These are phyloP conservation scores for Scheffersomyces coipomensis DNA, from an alignment of 805 yeast genomes.

Conservation along the genomic window DNA sequence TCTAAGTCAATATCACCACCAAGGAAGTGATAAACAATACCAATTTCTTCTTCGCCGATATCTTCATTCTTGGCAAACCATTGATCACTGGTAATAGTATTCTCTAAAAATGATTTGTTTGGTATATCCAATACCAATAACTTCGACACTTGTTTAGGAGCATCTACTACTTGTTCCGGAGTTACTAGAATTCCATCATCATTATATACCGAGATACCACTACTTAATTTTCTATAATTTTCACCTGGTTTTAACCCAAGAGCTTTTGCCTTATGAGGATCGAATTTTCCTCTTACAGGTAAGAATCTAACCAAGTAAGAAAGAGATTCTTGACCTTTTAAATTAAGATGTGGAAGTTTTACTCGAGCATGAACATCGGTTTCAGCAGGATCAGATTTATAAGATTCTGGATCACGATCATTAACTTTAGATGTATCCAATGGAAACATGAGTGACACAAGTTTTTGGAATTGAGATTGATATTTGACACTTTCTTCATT, in stretches of 20 bases:
- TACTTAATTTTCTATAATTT: constrained; percentile 55
- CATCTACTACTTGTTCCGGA: constrained; percentile 74
- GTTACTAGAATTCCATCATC: constrained; percentile 56
- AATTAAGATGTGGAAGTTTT: constrained; percentile 22
- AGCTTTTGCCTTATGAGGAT: constrained; percentile 59
- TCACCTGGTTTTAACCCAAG: constrained; percentile 71
- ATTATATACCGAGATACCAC: constrained; percentile 56
- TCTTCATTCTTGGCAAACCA: constrained; percentile 35
- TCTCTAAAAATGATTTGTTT: constrained; percentile 35
- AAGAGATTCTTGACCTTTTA: constrained; percentile 44
- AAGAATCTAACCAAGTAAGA: constrained; percentile 67
- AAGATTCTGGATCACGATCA: constrained; percentile 33
- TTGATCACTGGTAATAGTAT: constrained; percentile 20
- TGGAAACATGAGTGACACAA: constrained; percentile 59
- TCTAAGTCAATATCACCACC: constrained; percentile 56
- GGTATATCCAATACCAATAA: constrained; percentile 78
- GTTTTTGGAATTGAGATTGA: constrained; percentile 23
- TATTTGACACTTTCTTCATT: constrained; percentile 5
- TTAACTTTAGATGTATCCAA: constrained; percentile 41
- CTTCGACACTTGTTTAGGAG: constrained; percentile 55
- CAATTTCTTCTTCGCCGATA: constrained; percentile 35
- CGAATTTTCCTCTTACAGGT: constrained; percentile 76
- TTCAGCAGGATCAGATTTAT: constrained; percentile 35
- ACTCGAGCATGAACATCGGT: constrained; percentile 40
- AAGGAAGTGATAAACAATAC: constrained; percentile 71